phyloP scores from a whole-genome alignment of 2,329 filamentous ascomycete species.

The Phoma sp. region DNA sequence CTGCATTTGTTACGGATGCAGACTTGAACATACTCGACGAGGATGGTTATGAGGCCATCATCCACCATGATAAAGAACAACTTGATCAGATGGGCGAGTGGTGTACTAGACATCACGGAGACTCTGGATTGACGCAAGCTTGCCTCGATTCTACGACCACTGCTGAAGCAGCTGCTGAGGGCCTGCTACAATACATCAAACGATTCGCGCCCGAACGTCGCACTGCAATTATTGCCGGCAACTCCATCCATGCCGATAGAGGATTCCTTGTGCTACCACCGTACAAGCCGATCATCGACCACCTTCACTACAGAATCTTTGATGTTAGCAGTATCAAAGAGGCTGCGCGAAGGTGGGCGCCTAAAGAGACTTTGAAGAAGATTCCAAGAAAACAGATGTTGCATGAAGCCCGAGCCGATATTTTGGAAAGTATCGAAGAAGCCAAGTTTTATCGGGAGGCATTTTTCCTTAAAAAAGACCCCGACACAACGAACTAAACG shows the following conservation, averaged over 20 bases:
- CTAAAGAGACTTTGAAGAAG: slow-evolving; percentile 62
- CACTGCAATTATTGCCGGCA: slow-evolving; percentile 81
- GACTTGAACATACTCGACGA: slow-evolving; percentile 77
- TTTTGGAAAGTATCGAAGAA: slow-evolving; percentile 93
- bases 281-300: slow-evolving; percentile 73
- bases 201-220: slow-evolving; percentile 70
- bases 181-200: slow-evolving; percentile 79
- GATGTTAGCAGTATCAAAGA: slow-evolving; percentile 95
- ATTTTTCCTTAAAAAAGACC: slow-evolving; percentile 60
- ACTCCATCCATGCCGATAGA: slow-evolving; percentile 89
- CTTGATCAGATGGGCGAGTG: slow-evolving; percentile 86
- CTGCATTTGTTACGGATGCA: slow-evolving; percentile 86
- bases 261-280: slow-evolving; percentile 78
- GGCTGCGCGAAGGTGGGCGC: slow-evolving; percentile 81
- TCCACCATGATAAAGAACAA: slow-evolving; percentile 73
- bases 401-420: slow-evolving; percentile 87
- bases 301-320: slow-evolving; percentile 87
- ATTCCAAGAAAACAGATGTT: slow-evolving; percentile 75
- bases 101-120: slow-evolving; percentile 81
- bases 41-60: slow-evolving; percentile 77
- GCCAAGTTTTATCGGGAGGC: slow-evolving; percentile 79
- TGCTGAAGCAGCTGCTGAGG: slow-evolving; percentile 72
- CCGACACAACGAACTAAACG: background rate
- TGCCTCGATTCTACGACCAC: slow-evolving; percentile 77
- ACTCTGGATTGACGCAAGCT: slow-evolving; percentile 79